Conservation (phyloP, 768 basidiomycete species). For the Lentinula aciculospora region DNA sequence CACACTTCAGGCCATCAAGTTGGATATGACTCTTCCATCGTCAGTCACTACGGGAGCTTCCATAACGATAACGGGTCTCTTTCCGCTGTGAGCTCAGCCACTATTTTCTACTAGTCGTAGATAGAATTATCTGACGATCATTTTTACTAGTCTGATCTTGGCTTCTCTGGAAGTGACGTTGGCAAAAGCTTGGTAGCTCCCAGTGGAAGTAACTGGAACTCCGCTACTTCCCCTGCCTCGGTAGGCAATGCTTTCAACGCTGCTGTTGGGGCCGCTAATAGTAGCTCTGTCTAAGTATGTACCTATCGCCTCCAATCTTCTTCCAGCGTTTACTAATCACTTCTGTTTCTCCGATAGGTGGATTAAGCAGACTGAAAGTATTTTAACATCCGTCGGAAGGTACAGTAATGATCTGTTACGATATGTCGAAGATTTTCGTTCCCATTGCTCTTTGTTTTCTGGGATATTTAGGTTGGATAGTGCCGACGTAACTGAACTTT, state of each 20-base stretch:
- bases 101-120: no score
- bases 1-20: slow-evolving; percentile 13
- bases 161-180: slow-evolving; percentile 10
- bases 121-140: background rate
- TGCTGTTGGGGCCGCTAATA: background rate
- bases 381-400: background rate
- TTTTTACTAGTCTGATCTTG: slow-evolving; percentile 2
- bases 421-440: background rate
- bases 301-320: background rate
- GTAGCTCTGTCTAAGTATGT: background rate
- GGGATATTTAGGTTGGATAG: background rate
- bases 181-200: slow-evolving; percentile 7
- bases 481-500: background rate
- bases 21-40: slow-evolving; percentile 16
- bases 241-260: slow-evolving; percentile 9
- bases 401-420: background rate
- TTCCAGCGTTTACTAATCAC: background rate
- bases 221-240: slow-evolving; percentile 7
- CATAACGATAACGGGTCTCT: slow-evolving; percentile 16
- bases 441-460: background rate
- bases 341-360: background rate
- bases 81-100: background rate
- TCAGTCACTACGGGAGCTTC: slow-evolving; percentile 11
- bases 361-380: background rate
- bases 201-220: slow-evolving; percentile 12